Base-by-base conservation (phyloP, 192 early-diverging fungal genomes). In the Funneliformis geosporum region DNA sequence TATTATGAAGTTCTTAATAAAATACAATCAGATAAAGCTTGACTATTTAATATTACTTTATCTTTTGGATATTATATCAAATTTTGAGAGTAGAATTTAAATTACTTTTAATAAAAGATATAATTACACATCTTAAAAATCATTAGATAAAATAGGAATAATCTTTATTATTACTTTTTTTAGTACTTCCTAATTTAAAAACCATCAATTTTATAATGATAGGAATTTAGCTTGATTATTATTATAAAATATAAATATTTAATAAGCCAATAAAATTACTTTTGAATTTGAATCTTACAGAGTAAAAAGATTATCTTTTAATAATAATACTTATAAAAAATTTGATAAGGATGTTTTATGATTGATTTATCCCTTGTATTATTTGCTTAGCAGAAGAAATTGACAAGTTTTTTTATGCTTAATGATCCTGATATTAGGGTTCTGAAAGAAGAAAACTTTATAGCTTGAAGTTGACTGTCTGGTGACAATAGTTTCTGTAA, bases 281-380 rank as follows among this genome's bases (percentile, higher is more conserved):
- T 39, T 59, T 23, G 73, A 74, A 25, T 50, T 60, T 55, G 73
- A 74, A 39, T 14, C 59, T 18, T 74, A 38, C 60, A 59, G 73
- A 39, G 39, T 39, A 67, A 5, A 46, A 61, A 39, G 66, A 61
- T 76, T 66, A 21, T 62, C 75, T n/a, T 76, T 76, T 76, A 62
- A 76, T 67, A 5, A 14, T 47, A 65, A 18, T 38, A 66, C 75
- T 16, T 66, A 66, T 66, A 60, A 67, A 44, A 60, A 76, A 47
- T 76, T 76, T 76, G 40, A 60, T 38, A 40, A 39, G 47, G 33
- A 43, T 44, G 40, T 66, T 8, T 76, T 42, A 18, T n/a, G n/a
- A n/a, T n/a, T n/a, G n/a, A n/a, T n/a, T n/a, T n/a, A n/a, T n/a
- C n/a, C n/a, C n/a, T n/a, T n/a, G n/a, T n/a, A n/a, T n/a, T n/a